Base-by-base conservation (phyloP, 2,329 filamentous ascomycete genomes). In the Botrytis hyacinthi region DNA sequence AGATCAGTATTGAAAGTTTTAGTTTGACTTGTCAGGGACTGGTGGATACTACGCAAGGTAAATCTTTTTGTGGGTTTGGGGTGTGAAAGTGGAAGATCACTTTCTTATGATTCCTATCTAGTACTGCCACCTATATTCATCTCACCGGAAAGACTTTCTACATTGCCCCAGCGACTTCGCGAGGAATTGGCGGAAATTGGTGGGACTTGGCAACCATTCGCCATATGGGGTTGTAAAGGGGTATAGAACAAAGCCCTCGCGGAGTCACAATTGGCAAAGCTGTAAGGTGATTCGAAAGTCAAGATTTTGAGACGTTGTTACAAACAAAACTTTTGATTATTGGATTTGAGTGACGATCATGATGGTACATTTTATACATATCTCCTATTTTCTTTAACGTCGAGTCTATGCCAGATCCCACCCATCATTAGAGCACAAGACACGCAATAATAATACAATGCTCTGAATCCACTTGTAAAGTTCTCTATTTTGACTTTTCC, bases 311-410 rank as follows among this genome's bases (percentile, higher is more conserved):
- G 26, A 18, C 44, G 18, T 8, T 12, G 18, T 8, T 12, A 9
- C 4, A 10, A n/a, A 40, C n/a, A 18, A 63, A 18, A 20, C n/a
- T 63, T 63, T 29, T 54, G 29, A 40, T 40, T 40, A 16, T 68
- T 29, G 35, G 22, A 68, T 40, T 68, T 37, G 65, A 68, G 65
- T 68, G 65, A 54, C 35, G 65, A 57, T 54, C 65, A 54, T 51
- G 44, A 51, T 68, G 42, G 26, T 57, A 68, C 9, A 68, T 29
- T 68, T 68, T 57, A 32, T 57, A 68, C 35, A 57, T 22, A 57
- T 26, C n/a, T 42, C 16, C 26, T 22, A 54, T 22, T 57, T 29
- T 51, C 10, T 6, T 40, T 29, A 2, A 14, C 32, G 20, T 29
- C 26, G 18, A 12, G 5, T n/a, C 26, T 6, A 22, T 29, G 26